Base-by-base conservation (phyloP, 2,329 filamentous ascomycete genomes). In the Ophiostoma quercus region DNA sequence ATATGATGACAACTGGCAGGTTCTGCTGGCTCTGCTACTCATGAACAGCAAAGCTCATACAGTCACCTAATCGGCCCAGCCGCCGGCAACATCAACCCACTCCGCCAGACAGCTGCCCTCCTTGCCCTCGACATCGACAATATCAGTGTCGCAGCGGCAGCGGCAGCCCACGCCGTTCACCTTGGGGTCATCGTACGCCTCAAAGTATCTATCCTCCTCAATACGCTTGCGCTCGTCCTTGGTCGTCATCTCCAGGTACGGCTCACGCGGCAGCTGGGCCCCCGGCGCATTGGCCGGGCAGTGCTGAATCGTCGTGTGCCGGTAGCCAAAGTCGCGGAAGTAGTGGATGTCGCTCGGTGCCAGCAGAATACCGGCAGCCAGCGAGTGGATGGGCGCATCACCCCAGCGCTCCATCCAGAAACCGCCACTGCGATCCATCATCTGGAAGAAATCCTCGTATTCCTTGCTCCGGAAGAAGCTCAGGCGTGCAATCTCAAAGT, bases 321-420 rank as follows among this genome's bases (percentile, higher is more conserved):
- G 88, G 82, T 99, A 99, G 69, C 95, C 95, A 80, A 98, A 94
- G 79, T 99, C 95, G 75, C 95, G 92, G 89, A 99, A 99, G 82
- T 99, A 99, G 81, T 99, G 95, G 72, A 99, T 92, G 77, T 99
- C 93, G 69, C 84, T 84, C 66, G 91, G 88, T 2, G 88, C 85
- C 41, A 99, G 85, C 19, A 99, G 88, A 43, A 90, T 91, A 74
- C 95, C 95, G 34, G 95, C 94, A 37, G 95, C 95, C 68, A 99
- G 90, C 51, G 95, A 99, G 82, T 99, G 95, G 75, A 99, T 97
- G 16, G 95, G 95, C 71, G 95, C 95, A 81, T 99, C 95, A 81
- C 95, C 95, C 95, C 95, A 99, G 92, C 95, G 85, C 83, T 99
- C 95, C 89, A 96, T 97, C 95, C 95, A 99, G 82, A 99, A 99